These are phyloP conservation scores for Solanum chacoense DNA, from an alignment of 305 asterid genomes.

Conservation along the genomic window DNA sequence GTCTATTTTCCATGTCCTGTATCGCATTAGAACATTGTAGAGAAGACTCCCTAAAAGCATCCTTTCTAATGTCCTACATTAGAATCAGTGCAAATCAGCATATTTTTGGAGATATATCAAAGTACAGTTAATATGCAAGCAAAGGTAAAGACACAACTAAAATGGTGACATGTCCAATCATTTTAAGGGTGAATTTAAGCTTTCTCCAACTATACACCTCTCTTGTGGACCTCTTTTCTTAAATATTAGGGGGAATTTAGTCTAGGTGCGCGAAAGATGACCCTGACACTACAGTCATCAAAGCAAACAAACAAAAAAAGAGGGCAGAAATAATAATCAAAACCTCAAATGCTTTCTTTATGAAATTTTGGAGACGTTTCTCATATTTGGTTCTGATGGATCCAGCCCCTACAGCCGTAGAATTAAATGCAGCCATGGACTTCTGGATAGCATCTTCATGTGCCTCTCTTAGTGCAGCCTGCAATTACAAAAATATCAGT, in stretches of 20 bases:
- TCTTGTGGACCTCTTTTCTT: background rate
- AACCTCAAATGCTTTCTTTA: constrained; percentile 92
- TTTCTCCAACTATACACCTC: background rate
- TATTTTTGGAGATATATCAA: background rate
- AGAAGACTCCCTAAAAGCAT: constrained; percentile 88
- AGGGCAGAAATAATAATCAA: constrained; percentile 4
- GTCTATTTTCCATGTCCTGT: constrained; percentile 81
- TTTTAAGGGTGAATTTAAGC: background rate
- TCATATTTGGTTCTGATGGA: constrained; percentile 71
- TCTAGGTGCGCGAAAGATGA: background rate
- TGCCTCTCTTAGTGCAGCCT: constrained; percentile 84
- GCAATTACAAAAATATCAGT: constrained; percentile 16
- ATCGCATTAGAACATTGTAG: constrained; percentile 57
- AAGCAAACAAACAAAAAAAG: background rate
- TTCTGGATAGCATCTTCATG: constrained; percentile 83
- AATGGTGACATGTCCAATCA: background rate
- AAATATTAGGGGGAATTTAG: background rate
- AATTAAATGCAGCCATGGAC: constrained; percentile 61
- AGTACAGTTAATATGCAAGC: background rate
- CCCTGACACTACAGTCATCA: background rate
- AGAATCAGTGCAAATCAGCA: constrained; percentile 15
- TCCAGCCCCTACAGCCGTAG: constrained; percentile 89
- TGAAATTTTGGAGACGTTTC: constrained; percentile 63
- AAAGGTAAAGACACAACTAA: background rate
- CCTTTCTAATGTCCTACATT: constrained; percentile 77